These are phyloP conservation scores for Tolypocladium nubicola DNA, from an alignment of 2,329 filamentous ascomycete species.

Conservation along the genomic window DNA sequence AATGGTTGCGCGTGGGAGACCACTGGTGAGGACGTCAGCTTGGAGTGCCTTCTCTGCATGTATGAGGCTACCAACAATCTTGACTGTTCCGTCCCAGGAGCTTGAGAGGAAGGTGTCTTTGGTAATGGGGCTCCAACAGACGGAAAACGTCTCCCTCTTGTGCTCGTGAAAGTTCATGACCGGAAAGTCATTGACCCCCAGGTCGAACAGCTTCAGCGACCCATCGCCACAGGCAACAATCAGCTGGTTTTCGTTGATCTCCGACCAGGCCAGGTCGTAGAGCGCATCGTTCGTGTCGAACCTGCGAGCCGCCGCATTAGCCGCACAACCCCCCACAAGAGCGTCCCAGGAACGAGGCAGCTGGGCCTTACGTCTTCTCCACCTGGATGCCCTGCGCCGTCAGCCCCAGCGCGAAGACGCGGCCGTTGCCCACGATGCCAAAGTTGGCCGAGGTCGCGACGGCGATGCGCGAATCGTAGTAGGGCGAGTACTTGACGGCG, in stretches of 20 bases:
- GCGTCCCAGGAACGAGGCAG: not conserved
- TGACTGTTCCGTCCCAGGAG: constrained; percentile 94
- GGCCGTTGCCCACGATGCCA: constrained; percentile 91
- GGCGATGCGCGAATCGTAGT: constrained; percentile 89
- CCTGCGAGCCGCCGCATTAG: constrained; percentile 29
- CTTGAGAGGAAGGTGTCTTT: constrained; percentile 87
- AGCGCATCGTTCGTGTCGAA: constrained; percentile 97
- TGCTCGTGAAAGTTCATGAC: constrained; percentile 91
- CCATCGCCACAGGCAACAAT: constrained; percentile 86
- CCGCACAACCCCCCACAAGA: not conserved
- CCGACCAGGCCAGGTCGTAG: constrained; percentile 91
- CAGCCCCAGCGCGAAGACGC: constrained; percentile 73
- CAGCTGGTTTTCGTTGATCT: constrained; percentile 91
- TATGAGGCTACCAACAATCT: constrained; percentile 49
- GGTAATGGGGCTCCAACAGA: constrained; percentile 82
- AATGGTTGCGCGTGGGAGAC: constrained; percentile 67
- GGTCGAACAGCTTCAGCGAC: constrained; percentile 88
- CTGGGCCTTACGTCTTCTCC: constrained; percentile 60
- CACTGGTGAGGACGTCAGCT: constrained; percentile 39
- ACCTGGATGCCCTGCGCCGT: constrained; percentile 75
- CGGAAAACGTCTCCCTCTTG: constrained; percentile 83
- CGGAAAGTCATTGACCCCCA: constrained; percentile 70
- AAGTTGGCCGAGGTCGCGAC: constrained; percentile 91
- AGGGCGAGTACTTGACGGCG: constrained; percentile 95
- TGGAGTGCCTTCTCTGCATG: not conserved